phyloP scores from a whole-genome alignment of 306 rosid species.

The Lathyrus aphaca region DNA sequence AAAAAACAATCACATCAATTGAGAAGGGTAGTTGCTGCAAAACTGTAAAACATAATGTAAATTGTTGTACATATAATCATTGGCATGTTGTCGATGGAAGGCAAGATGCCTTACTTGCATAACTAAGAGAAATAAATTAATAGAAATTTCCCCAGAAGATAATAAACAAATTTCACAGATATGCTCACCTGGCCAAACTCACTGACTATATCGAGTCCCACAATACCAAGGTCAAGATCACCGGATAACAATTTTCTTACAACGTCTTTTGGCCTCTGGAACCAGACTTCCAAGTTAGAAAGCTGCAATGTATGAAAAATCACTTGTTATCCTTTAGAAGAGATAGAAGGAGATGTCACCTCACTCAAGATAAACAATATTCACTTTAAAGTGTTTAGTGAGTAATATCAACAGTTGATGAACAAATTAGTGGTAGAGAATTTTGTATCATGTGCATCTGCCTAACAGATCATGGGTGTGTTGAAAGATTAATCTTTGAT shows the following conservation, averaged over 20 bases:
- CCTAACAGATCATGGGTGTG: neutral
- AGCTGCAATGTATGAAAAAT: conserved; percentile 53
- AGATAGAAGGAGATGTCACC: neutral
- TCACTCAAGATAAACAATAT: neutral
- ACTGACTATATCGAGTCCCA: conserved; percentile 75
- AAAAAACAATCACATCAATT: too few species aligned
- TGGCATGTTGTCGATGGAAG: too few species aligned
- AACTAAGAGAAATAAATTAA: neutral
- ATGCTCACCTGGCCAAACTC: conserved; percentile 76
- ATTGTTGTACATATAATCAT: too few species aligned
- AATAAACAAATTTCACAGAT: neutral
- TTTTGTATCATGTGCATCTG: neutral
- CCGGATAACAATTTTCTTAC: conserved; percentile 82
- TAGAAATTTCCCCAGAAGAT: neutral
- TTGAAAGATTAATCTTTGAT: too few species aligned
- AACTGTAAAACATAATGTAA: too few species aligned
- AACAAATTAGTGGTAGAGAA: neutral
- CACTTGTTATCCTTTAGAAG: neutral
- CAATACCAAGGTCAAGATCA: conserved; percentile 92
- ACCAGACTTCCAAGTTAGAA: conserved; percentile 85
- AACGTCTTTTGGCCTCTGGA: conserved; percentile 87
- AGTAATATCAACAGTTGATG: neutral
- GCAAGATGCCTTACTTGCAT: neutral
- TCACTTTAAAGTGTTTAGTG: neutral
- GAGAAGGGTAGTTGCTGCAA: too few species aligned